Conservation (phyloP, 306 rosid genomes). For the Citrullus mucosospermus region DNA sequence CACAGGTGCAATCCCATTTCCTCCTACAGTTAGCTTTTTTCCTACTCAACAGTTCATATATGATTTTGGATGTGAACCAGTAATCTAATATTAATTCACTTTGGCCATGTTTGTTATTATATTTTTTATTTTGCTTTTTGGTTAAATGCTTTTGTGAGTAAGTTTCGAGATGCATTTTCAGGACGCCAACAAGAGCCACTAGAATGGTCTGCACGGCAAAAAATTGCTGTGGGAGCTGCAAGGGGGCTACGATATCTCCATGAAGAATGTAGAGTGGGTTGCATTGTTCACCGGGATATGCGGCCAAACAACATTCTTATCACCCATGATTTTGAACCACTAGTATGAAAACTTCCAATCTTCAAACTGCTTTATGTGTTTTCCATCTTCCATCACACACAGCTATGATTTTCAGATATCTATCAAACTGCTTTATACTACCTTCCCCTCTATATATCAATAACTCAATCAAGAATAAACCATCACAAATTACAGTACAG, state of each 20-base stretch:
- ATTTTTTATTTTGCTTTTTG: not conserved
- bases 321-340: slow-evolving; percentile 98
- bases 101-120: not conserved
- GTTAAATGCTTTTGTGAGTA: not conserved
- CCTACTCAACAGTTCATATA: not conserved
- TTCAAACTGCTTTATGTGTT: not conserved
- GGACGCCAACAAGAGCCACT: slow-evolving; percentile 58
- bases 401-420: not conserved
- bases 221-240: slow-evolving; percentile 94
- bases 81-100: not conserved
- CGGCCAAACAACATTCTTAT: slow-evolving; percentile 97
- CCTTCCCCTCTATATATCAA: not conserved
- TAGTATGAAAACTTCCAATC: slow-evolving; percentile 31
- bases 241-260: slow-evolving; percentile 94
- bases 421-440: not conserved
- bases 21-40: not conserved
- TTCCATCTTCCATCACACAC: not conserved
- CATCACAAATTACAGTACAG: not conserved
- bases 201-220: slow-evolving; percentile 91
- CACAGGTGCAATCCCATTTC: not conserved
- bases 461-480: not conserved
- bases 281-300: slow-evolving; percentile 99
- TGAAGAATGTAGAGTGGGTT: slow-evolving; percentile 98
- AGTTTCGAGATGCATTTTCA: slow-evolving; percentile 21
- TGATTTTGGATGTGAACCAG: not conserved